These are phyloP conservation scores for Penicillium griseofulvum DNA, from an alignment of 2,329 filamentous ascomycete species.

Conservation along the genomic window DNA sequence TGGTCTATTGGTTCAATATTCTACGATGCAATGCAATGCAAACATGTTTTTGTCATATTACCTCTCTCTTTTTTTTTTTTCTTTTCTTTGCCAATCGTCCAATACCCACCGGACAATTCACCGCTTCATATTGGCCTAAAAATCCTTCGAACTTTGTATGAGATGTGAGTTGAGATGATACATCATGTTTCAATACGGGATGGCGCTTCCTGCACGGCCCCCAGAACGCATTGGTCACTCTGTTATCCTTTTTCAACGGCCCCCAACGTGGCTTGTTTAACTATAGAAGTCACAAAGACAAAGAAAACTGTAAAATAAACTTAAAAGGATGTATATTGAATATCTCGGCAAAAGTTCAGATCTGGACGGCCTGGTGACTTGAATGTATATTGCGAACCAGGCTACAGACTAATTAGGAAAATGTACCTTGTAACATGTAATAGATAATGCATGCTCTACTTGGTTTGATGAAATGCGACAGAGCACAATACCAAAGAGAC, in stretches of 20 bases:
- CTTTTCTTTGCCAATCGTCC: neutral
- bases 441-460: neutral
- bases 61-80: neutral
- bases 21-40: constrained; percentile 19
- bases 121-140: neutral
- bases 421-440: neutral
- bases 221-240: constrained; percentile 1
- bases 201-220: constrained; percentile 3
- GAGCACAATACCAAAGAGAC: neutral
- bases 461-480: too few relatives aligned
- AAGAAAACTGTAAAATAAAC: neutral
- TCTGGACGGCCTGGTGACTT: constrained; percentile 17
- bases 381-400: neutral
- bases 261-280: constrained; percentile 10
- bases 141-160: too few relatives aligned
- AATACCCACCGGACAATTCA: neutral
- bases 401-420: neutral
- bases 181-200: constrained; percentile 3
- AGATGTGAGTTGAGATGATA: neutral
- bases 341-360: constrained; percentile 20
- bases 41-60: neutral
- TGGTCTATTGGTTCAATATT: constrained; percentile 31
- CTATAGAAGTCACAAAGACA: neutral
- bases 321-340: too few relatives aligned
- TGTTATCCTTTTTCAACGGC: constrained; percentile 10